Percentiles rank a stretch among this genome's conserved stretches.
phyloP scores from a whole-genome alignment of 2,329 filamentous ascomycete species.

The Sporothrix phasma region DNA sequence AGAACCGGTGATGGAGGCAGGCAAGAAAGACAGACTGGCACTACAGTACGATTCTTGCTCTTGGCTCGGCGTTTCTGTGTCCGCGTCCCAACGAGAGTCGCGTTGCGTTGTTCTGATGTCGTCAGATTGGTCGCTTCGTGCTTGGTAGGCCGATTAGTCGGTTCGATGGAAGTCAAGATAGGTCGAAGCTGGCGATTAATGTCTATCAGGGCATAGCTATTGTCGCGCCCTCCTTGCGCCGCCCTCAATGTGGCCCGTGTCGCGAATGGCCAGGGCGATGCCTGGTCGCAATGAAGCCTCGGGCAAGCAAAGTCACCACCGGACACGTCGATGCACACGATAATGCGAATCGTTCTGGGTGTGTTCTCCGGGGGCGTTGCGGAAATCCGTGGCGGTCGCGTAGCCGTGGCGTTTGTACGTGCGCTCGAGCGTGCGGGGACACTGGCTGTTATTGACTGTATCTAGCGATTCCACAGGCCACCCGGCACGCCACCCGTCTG shows the following conservation, averaged over 20 bases:
- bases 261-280: neutral
- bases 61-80: neutral
- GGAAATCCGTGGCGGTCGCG: neutral
- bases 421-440: neutral
- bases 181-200: neutral
- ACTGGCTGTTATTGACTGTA: neutral
- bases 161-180: too few species aligned
- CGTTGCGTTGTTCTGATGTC: neutral
- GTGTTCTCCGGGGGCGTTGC: neutral
- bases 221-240: neutral
- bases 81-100: neutral
- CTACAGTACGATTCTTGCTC: neutral
- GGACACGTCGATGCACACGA: neutral
- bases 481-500: neutral
- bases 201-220: too few species aligned
- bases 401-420: neutral
- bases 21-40: too few species aligned
- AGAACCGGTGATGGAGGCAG: neutral
- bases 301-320: neutral
- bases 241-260: neutral
- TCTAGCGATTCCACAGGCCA: conserved; percentile 4
- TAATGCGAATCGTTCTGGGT: neutral
- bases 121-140: too few species aligned
- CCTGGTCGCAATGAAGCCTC: neutral
- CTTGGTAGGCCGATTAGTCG: too few species aligned